Base-by-base conservation (phyloP, 2,329 filamentous ascomycete species). In the Pseudogymnoascus sp. region DNA sequence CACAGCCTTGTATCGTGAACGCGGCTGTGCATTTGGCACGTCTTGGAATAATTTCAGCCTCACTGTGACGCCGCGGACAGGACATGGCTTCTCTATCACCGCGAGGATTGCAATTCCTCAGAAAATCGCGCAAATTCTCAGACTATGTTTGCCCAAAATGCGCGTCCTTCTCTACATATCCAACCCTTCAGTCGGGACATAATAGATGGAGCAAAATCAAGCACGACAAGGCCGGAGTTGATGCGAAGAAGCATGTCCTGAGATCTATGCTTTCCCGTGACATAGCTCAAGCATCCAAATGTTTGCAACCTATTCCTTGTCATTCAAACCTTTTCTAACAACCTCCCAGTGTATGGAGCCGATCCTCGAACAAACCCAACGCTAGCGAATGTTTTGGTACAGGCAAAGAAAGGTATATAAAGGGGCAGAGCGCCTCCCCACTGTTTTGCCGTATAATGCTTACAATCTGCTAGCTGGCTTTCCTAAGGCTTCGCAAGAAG, bases 161-260 rank as follows among this genome's bases (percentile, higher is more conserved):
- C 61, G 47, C 68, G 7, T 62, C 60, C 59, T 71, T 79, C 65
- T 84, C 81, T 66, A 74, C 73, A 38, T 73, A 77, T 14, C 65
- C 78, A 7, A 62, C 68, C 6, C 70, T 75, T 12, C 74, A 76
- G 63, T 86, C 88, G 22, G 91, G 91, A 12, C 91, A 96, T 76
- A 96, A 88, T 74, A 89, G 91, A 72, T 99, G 94, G 94, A 91
- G 91, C 62, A 96, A 94, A 70, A 97, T 97, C 76, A 90, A 88
- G 71, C 94, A 97, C 74, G 91, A 94, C 74, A 99, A 99, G 75
- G 91, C 88, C 59, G 90, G 87, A 64, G 88, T 87, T 62, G 94
- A 99, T 73, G 81, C 81, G 62, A 86, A 87, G 67, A 96, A 92
- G 75, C 90, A 85, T 74, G 81, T 81, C 43, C 80, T 87, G 67